Evolutionary conservation across 495 filamentous ascomycete genomes (phyloP).

Genomic region (Lophium mytilinum): DNA sequence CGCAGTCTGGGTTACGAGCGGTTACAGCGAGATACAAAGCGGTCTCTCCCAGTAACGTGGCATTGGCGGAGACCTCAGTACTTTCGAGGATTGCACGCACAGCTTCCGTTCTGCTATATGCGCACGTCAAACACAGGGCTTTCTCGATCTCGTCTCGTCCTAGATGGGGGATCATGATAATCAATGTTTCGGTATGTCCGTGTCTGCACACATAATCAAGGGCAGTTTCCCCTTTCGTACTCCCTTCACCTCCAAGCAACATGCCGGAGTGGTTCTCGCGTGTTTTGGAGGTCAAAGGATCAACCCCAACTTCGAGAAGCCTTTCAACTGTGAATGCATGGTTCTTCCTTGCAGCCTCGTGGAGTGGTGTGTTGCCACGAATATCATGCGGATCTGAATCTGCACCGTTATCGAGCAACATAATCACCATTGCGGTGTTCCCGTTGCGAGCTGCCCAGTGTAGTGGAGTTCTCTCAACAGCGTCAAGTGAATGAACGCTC

Average conservation of each 20-base stretch:
- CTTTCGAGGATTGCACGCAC: neutral
- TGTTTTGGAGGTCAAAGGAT: constrained; percentile 29
- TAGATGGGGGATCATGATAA: neutral
- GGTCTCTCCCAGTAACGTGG: neutral
- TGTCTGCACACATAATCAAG: neutral
- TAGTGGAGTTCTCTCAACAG: constrained; percentile 20
- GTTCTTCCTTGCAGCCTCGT: constrained; percentile 26
- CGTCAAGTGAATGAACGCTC: constrained; percentile 10
- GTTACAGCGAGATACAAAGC: neutral
- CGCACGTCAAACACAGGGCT: constrained; percentile 1
- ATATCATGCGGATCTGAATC: constrained; percentile 15
- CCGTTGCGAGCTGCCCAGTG: constrained; percentile 27
- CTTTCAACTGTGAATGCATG: constrained; percentile 20
- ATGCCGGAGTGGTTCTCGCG: constrained; percentile 15
- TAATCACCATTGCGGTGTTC: constrained; percentile 16
- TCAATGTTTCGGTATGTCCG: neutral
- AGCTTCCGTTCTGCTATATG: neutral
- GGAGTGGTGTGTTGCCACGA: constrained; percentile 26
- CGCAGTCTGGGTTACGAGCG: neutral
- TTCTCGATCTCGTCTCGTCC: neutral
- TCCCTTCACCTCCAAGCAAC: constrained; percentile 12
- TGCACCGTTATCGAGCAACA: constrained; percentile 27
- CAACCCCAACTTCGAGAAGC: constrained; percentile 27
- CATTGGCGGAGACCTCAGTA: neutral
- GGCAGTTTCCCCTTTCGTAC: neutral